These are phyloP conservation scores for Hymenoscyphus albidus DNA, from an alignment of 2,329 filamentous ascomycete genomes.

Conservation along the genomic window DNA sequence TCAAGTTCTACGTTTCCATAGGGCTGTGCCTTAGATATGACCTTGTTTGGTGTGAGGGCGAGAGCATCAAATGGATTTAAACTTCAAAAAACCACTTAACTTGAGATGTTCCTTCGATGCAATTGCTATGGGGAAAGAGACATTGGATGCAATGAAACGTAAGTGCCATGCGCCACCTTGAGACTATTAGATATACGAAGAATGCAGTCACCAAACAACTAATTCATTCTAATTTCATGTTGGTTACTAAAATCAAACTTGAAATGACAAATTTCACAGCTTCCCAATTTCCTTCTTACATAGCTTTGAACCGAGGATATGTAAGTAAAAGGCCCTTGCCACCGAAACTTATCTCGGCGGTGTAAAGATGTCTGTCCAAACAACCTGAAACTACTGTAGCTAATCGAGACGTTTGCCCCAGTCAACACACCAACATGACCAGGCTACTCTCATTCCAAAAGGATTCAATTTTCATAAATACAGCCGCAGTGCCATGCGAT, in stretches of 20 bases:
- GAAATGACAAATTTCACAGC: background rate
- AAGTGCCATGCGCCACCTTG: too few relatives aligned
- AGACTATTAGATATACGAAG: background rate
- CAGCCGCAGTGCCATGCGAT: background rate
- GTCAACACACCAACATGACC: background rate
- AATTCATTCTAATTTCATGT: background rate
- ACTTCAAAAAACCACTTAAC: background rate
- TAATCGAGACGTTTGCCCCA: background rate
- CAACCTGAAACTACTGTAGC: background rate
- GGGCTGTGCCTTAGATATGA: background rate
- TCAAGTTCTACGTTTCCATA: background rate
- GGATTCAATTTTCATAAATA: background rate
- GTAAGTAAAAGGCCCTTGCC: too few relatives aligned
- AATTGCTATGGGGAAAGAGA: background rate
- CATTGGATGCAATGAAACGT: background rate
- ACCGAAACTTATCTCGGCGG: background rate
- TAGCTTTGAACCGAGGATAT: background rate
- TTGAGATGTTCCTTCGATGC: background rate
- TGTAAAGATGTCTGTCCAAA: background rate
- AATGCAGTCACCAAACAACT: background rate
- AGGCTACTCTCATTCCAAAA: background rate
- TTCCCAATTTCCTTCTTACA: background rate
- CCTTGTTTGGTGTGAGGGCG: background rate
- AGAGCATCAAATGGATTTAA: background rate
- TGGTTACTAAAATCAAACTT: background rate